Evolutionary conservation across 2,329 filamentous ascomycete species (phyloP).

Genomic region (Orbilia brochopaga): DNA sequence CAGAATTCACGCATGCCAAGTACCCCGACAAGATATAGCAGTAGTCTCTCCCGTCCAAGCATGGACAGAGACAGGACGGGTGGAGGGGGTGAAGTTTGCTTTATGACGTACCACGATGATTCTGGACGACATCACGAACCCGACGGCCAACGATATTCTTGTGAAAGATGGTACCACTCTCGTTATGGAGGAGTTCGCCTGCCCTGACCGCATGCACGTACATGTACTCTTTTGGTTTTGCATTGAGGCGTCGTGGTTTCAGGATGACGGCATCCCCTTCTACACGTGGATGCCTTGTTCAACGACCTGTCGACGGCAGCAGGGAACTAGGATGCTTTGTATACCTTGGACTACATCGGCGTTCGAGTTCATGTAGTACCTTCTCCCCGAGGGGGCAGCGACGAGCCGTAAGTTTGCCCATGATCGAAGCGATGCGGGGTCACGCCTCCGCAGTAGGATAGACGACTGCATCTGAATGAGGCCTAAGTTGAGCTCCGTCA

Average conservation of each 20-base stretch:
- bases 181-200: slow-evolving; percentile 57
- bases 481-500: too few species aligned
- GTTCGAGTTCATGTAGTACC: slow-evolving; percentile 38
- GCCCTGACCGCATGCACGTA: slow-evolving; percentile 57
- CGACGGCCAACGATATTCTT: slow-evolving; percentile 69
- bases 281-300: background rate
- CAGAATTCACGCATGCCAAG: too few species aligned
- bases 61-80: slow-evolving; percentile 25
- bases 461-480: background rate
- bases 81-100: slow-evolving; percentile 29
- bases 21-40: too few species aligned
- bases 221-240: slow-evolving; percentile 22
- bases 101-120: slow-evolving; percentile 60
- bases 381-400: background rate
- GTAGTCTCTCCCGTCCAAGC: too few species aligned
- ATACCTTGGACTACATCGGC: background rate
- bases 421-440: slow-evolving; percentile 7
- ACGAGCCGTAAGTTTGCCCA: slow-evolving; percentile 10
- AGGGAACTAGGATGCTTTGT: background rate
- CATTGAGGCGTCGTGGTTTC: slow-evolving; percentile 21
- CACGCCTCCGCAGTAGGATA: slow-evolving; percentile 5
- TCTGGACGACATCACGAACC: slow-evolving; percentile 66
- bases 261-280: slow-evolving; percentile 35
- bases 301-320: background rate
- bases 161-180: slow-evolving; percentile 63